These are phyloP conservation scores for Stereocaulon alpinum DNA, from an alignment of 495 filamentous ascomycete genomes.

Conservation along the genomic window DNA sequence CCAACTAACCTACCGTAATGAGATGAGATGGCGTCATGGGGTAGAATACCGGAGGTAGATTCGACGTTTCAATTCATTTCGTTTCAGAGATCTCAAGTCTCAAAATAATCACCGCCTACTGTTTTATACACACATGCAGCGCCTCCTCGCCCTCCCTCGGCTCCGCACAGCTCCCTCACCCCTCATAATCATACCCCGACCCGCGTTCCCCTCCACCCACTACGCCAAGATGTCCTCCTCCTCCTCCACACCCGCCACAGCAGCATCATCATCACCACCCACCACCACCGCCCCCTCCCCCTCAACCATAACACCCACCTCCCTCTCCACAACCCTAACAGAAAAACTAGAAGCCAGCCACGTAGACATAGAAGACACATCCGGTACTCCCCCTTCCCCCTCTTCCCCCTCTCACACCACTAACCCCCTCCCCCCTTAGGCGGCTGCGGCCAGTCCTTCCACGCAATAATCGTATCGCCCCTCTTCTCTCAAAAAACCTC, in stretches of 20 bases:
- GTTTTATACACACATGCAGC: too few relatives aligned
- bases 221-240: slow-evolving; percentile 11
- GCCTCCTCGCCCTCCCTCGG: slow-evolving; percentile 26
- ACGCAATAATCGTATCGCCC: slow-evolving; percentile 81
- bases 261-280: slow-evolving; percentile 30
- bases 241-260: slow-evolving; percentile 12
- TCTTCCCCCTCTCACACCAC: not conserved
- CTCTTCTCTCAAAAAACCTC: slow-evolving; percentile 79
- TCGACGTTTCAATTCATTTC: too few relatives aligned
- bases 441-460: slow-evolving; percentile 92
- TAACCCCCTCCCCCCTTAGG: slow-evolving; percentile 33
- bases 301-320: slow-evolving; percentile 56
- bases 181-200: not conserved
- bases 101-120: too few relatives aligned
- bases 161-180: slow-evolving; percentile 20
- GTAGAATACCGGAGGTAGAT: too few relatives aligned
- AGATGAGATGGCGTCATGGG: too few relatives aligned
- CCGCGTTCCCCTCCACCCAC: not conserved
- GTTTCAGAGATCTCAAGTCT: too few relatives aligned
- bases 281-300: slow-evolving; percentile 42
- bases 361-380: slow-evolving; percentile 89
- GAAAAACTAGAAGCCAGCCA: slow-evolving; percentile 67
- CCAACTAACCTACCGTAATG: too few relatives aligned
- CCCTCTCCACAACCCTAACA: slow-evolving; percentile 56
- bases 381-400: slow-evolving; percentile 48